These are phyloP conservation scores for Fusarium sp. DNA, from an alignment of 2,329 filamentous ascomycete genomes.

Conservation along the genomic window DNA sequence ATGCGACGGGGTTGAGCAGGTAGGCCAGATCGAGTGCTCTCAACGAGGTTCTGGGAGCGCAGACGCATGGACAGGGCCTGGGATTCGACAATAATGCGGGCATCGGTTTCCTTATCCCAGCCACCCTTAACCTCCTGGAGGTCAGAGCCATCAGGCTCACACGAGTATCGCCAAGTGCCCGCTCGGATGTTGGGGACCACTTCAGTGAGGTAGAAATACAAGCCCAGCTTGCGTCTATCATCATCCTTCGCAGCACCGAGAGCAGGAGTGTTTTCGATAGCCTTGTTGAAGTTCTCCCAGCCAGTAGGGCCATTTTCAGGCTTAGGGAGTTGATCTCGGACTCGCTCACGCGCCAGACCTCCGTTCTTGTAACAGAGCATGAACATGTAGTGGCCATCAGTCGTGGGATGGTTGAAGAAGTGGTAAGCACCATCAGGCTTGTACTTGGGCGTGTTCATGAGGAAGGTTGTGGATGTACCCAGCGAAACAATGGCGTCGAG, in stretches of 20 bases:
- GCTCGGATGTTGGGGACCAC: conserved; percentile 91
- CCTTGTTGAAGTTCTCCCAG: conserved; percentile 85
- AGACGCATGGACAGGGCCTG: conserved; percentile 92
- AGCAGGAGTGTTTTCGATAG: conserved; percentile 73
- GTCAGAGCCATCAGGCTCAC: conserved; percentile 64
- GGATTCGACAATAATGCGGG: conserved; percentile 90
- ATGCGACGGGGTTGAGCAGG: conserved; percentile 88
- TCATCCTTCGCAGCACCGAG: conserved; percentile 68
- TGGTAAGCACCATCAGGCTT: conserved; percentile 91
- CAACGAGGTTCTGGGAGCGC: conserved; percentile 81
- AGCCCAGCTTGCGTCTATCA: conserved; percentile 79
- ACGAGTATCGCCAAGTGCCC: conserved; percentile 87
- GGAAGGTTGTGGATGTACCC: conserved; percentile 94
- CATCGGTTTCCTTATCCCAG: conserved; percentile 73
- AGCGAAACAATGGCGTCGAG: conserved; percentile 94
- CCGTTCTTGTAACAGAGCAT: conserved; percentile 99
- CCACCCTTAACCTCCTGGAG: conserved; percentile 51
- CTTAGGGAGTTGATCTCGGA: conserved; percentile 81
- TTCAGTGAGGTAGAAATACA: conserved; percentile 96
- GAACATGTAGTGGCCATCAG: conserved; percentile 94
- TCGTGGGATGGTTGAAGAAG: conserved; percentile 98
- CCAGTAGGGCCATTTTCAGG: conserved; percentile 58
- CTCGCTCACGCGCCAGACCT: conserved; percentile 87
- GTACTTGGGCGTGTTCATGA: conserved; percentile 96
- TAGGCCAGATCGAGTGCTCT: conserved; percentile 62